Conservation (phyloP, 2,329 filamentous ascomycete species). For the Parafenestella ontariensis region DNA sequence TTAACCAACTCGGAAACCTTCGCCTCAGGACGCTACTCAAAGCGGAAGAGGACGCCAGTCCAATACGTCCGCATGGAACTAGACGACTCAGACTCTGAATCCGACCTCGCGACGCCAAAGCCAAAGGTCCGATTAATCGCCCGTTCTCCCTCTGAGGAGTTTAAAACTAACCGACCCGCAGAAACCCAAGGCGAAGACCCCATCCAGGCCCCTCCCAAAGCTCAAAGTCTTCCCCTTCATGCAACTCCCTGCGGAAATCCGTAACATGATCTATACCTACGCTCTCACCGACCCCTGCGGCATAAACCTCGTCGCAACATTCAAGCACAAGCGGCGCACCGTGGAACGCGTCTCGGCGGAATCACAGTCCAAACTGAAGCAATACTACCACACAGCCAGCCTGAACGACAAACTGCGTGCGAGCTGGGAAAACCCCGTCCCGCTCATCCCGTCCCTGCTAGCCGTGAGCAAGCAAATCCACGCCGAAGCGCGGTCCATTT, state of each 20-base stretch:
- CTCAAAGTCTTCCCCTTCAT: constrained; percentile 45
- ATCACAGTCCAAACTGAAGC: not conserved
- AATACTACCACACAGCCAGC: not conserved
- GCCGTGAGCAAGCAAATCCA: constrained; percentile 39
- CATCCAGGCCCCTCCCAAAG: constrained; percentile 34
- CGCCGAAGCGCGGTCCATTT: constrained; percentile 29
- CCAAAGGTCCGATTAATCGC: constrained; percentile 33
- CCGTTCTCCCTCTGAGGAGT: no score
- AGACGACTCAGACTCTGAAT: constrained; percentile 28
- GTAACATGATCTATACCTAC: constrained; percentile 43
- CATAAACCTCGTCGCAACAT: constrained; percentile 32
- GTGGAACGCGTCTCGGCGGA: constrained; percentile 27
- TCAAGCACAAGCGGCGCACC: constrained; percentile 38
- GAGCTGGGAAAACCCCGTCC: constrained; percentile 7
- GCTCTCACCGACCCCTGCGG: constrained; percentile 35
- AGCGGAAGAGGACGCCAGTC: constrained; percentile 44
- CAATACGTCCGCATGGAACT: constrained; percentile 37
- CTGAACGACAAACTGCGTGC: constrained; percentile 15
- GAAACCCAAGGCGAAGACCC: constrained; percentile 28
- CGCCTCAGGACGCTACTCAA: constrained; percentile 36
- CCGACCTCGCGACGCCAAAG: constrained; percentile 22
- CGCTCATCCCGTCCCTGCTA: constrained; percentile 35
- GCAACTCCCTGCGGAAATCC: constrained; percentile 42
- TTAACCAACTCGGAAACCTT: constrained; percentile 12
- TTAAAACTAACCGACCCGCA: constrained; percentile 21